Evolutionary conservation across 2,329 filamentous ascomycete genomes (phyloP).

Genomic region (Ophiostoma sp.): DNA sequence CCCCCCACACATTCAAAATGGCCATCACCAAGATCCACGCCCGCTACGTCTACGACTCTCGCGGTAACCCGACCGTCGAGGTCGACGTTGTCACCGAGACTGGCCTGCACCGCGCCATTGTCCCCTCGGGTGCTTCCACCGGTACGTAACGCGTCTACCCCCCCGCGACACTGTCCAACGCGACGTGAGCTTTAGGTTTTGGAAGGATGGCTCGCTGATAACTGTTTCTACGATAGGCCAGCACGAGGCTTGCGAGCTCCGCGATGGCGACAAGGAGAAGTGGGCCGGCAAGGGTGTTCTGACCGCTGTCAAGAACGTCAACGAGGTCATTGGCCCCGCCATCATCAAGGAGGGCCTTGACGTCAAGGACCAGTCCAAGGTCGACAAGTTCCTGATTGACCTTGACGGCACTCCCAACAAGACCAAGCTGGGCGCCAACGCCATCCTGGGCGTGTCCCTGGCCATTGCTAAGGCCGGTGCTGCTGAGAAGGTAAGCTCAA

Average conservation of each 20-base stretch:
- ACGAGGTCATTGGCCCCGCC: slow-evolving; percentile 74
- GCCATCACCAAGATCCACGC: slow-evolving; percentile 86
- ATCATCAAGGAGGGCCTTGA: slow-evolving; percentile 81
- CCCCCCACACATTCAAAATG: slow-evolving; percentile 60
- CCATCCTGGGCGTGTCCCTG: slow-evolving; percentile 81
- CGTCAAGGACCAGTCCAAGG: slow-evolving; percentile 79
- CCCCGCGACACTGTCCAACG: background rate
- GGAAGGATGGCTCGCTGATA: slow-evolving; percentile 13
- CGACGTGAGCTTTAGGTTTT: background rate
- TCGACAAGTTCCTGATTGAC: slow-evolving; percentile 82
- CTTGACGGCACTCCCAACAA: slow-evolving; percentile 86
- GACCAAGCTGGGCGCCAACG: slow-evolving; percentile 84
- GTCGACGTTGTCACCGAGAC: slow-evolving; percentile 96
- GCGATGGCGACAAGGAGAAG: slow-evolving; percentile 83
- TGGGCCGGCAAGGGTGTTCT: slow-evolving; percentile 86
- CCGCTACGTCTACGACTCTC: slow-evolving; percentile 97
- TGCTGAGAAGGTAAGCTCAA: slow-evolving; percentile 69
- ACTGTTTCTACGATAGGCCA: slow-evolving; percentile 59
- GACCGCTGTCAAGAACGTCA: slow-evolving; percentile 85
- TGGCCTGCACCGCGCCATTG: slow-evolving; percentile 94
- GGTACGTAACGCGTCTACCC: slow-evolving; percentile 56
- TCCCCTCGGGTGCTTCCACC: slow-evolving; percentile 94
- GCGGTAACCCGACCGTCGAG: slow-evolving; percentile 97
- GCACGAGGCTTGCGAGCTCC: slow-evolving; percentile 88
- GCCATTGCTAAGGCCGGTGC: slow-evolving; percentile 86